Evolutionary conservation across 164 flowering plant species (phyloP).

Genomic region (Sedum album): DNA sequence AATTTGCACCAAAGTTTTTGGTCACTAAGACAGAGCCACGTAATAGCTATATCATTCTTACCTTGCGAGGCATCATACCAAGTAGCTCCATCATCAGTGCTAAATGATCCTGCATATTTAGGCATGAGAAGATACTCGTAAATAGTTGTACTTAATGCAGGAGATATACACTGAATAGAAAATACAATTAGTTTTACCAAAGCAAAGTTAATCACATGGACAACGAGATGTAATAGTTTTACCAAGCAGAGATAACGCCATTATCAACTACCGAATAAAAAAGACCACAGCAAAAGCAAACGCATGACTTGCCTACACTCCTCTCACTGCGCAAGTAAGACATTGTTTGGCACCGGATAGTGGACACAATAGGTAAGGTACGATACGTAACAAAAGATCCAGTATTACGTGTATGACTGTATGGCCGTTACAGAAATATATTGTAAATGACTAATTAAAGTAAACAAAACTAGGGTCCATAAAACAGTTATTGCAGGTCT

Average conservation of each 20-base stretch:
- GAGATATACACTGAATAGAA: background rate
- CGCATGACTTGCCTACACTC: background rate
- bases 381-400: background rate
- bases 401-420: background rate
- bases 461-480: background rate
- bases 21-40: background rate
- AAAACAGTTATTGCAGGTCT: background rate
- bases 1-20: background rate
- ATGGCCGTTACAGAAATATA: background rate
- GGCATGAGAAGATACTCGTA: background rate
- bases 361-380: background rate
- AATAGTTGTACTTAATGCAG: background rate
- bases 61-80: slow-evolving; percentile 93
- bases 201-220: background rate
- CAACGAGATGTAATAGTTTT: background rate
- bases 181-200: no score
- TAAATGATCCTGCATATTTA: slow-evolving; percentile 63
- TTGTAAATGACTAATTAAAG: background rate
- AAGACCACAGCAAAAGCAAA: background rate
- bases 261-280: background rate
- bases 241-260: background rate
- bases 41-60: slow-evolving; percentile 13
- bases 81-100: slow-evolving; percentile 97
- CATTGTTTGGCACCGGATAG: no score
- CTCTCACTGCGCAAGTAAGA: no score